Evolutionary conservation across 2,329 filamentous ascomycete species (phyloP).

Genomic region (Lasiodiplodia theobromae): DNA sequence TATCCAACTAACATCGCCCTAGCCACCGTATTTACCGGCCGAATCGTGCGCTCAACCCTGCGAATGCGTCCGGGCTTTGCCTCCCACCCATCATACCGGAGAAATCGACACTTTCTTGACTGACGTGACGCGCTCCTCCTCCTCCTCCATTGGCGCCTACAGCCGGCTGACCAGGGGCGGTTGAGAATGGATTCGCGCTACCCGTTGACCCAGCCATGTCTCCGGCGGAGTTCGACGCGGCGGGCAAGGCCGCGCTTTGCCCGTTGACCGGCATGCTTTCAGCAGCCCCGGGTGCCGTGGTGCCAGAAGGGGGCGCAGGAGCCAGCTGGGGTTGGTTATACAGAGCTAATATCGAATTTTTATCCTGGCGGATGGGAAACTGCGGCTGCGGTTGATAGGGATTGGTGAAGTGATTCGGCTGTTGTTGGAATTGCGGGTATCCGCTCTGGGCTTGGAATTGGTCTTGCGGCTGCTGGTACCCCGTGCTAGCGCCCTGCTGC

Average conservation of each 20-base stretch:
- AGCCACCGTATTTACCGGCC: neutral
- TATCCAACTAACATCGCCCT: neutral
- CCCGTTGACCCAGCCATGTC: constrained; percentile 42
- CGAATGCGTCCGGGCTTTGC: constrained; percentile 82
- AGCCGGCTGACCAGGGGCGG: constrained; percentile 30
- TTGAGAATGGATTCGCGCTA: constrained; percentile 65
- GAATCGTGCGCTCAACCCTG: constrained; percentile 69
- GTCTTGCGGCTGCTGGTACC: constrained; percentile 31
- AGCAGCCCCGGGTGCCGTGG: constrained; percentile 31
- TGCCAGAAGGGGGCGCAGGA: constrained; percentile 49
- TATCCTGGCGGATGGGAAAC: constrained; percentile 63
- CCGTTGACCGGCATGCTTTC: constrained; percentile 37
- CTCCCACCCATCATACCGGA: constrained; percentile 69
- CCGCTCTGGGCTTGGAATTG: constrained; percentile 26
- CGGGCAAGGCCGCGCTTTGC: constrained; percentile 49
- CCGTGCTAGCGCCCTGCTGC: constrained; percentile 33
- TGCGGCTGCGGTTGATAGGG: constrained; percentile 45
- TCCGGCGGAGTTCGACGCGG: constrained; percentile 28
- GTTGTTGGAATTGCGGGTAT: constrained; percentile 36
- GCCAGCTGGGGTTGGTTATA: constrained; percentile 69
- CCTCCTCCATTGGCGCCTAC: constrained; percentile 33
- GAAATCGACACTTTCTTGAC: constrained; percentile 73
- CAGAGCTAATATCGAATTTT: constrained; percentile 76
- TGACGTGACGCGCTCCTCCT: constrained; percentile 56
- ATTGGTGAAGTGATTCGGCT: constrained; percentile 43